Percentiles rank a stretch among this genome's conserved stretches.
Evolutionary conservation across 2,329 filamentous ascomycete species (phyloP).

Genomic region (Cercospora sojina): DNA sequence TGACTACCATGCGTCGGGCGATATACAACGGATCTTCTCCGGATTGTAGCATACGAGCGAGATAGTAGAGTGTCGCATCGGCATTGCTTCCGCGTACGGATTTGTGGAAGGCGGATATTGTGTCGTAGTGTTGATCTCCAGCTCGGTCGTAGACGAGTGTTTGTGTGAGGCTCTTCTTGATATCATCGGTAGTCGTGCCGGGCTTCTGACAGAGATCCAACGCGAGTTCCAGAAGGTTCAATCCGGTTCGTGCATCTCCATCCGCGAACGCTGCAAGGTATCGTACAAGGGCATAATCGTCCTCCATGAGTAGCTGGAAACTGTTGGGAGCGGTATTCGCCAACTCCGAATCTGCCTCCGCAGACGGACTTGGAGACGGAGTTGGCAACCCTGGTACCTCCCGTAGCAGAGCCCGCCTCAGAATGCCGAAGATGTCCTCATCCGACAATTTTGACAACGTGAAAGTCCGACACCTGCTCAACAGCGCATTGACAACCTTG

Average conservation of each 20-base stretch:
- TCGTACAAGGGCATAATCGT: constrained; percentile 62
- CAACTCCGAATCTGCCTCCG: constrained; percentile 9
- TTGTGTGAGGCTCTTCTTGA: constrained; percentile 82
- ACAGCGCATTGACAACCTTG: constrained; percentile 81
- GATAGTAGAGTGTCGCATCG: constrained; percentile 89
- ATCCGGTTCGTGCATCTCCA: constrained; percentile 86
- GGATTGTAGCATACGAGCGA: constrained; percentile 91
- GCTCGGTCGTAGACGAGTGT: constrained; percentile 93
- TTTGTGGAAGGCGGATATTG: constrained; percentile 96
- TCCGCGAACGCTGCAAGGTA: constrained; percentile 87
- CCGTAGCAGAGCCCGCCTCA: constrained; percentile 67
- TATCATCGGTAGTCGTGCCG: constrained; percentile 66
- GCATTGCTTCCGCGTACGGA: constrained; percentile 83
- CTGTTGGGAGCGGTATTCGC: constrained; percentile 30
- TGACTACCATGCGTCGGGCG: constrained; percentile 87
- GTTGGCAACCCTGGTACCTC: constrained; percentile 54
- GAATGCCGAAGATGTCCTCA: constrained; percentile 69
- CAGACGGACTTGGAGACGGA: constrained; percentile 35
- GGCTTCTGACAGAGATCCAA: constrained; percentile 69
- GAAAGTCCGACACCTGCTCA: constrained; percentile 89
- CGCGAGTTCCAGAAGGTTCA: constrained; percentile 88
- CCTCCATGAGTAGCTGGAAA: constrained; percentile 61
- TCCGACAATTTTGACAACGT: constrained; percentile 73
- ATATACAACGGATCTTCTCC: constrained; percentile 93
- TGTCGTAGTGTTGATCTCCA: constrained; percentile 96